A percentile compares a stretch with the other conserved stretches of the same genome.
These are phyloP conservation scores for Candida railenensis DNA, from an alignment of 805 yeast species.

Conservation along the genomic window DNA sequence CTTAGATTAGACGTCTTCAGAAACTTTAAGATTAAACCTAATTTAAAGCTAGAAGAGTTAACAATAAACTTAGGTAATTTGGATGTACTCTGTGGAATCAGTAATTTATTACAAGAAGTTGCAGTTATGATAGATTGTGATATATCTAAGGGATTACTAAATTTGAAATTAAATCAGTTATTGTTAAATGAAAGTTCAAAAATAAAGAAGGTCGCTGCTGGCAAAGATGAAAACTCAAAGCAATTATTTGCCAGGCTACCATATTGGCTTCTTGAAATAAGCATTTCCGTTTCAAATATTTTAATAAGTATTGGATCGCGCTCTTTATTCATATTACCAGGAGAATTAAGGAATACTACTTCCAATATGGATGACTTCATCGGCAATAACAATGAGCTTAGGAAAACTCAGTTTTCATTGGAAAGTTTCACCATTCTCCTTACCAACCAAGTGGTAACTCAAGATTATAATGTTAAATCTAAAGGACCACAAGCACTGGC, in stretches of 20 bases:
- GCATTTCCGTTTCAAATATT: slow-evolving; percentile 14
- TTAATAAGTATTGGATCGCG: slow-evolving; percentile 34
- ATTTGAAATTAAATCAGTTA: slow-evolving; percentile 23
- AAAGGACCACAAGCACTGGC: not conserved
- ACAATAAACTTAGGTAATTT: slow-evolving; percentile 27
- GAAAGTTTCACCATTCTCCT: slow-evolving; percentile 12
- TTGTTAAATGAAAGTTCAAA: slow-evolving; percentile 12
- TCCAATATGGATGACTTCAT: slow-evolving; percentile 11
- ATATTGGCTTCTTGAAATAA: slow-evolving; percentile 29
- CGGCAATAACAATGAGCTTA: slow-evolving; percentile 18
- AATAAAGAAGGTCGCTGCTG: not conserved
- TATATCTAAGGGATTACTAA: slow-evolving; percentile 27
- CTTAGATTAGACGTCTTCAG: slow-evolving; percentile 23
- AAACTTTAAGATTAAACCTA: slow-evolving; percentile 24
- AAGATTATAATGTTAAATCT: not conserved
- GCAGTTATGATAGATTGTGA: slow-evolving; percentile 22
- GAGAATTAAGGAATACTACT: not conserved
- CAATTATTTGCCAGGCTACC: slow-evolving; percentile 25
- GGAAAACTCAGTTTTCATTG: slow-evolving; percentile 13
- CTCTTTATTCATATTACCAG: slow-evolving; percentile 32
- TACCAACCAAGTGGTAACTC: slow-evolving; percentile 3
- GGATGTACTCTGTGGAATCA: slow-evolving; percentile 30
- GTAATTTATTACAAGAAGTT: slow-evolving; percentile 24
- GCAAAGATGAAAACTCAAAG: not conserved
- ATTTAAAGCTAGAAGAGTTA: slow-evolving; percentile 18